phyloP scores from a whole-genome alignment of 1,139 yeast species.

The Kodamaea derodonti region DNA sequence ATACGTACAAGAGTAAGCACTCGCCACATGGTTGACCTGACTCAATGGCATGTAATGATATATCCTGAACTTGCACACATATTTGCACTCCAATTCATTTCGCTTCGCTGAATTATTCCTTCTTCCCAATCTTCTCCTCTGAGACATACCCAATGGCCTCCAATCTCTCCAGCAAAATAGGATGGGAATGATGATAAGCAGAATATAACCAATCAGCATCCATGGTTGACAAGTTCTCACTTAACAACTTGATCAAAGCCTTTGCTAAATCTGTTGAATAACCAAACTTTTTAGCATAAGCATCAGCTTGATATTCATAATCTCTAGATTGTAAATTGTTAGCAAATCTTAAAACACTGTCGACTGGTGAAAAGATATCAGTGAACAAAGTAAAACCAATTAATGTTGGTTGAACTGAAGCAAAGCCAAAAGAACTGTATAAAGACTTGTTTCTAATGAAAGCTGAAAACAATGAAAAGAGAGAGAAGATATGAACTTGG shows the following conservation, averaged over 20 bases:
- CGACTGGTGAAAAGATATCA: constrained; percentile 75
- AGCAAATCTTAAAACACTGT: constrained; percentile 60
- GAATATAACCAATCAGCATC: constrained; percentile 89
- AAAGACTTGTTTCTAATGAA: constrained; percentile 77
- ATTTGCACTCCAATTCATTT: too few species aligned
- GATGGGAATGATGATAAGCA: constrained; percentile 87
- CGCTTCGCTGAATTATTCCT: too few species aligned
- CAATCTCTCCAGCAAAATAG: constrained; percentile 84
- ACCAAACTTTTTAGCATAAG: constrained; percentile 72
- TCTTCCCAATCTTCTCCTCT: constrained; percentile 45
- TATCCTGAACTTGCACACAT: too few species aligned
- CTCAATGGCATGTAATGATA: too few species aligned
- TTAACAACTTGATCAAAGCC: constrained; percentile 71
- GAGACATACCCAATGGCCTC: constrained; percentile 58
- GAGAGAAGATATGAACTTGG: constrained; percentile 60
- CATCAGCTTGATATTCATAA: constrained; percentile 92
- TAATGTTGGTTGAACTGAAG: constrained; percentile 58
- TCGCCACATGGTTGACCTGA: too few species aligned
- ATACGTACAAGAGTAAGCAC: too few species aligned
- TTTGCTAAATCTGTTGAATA: constrained; percentile 63
- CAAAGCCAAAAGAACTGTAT: constrained; percentile 76
- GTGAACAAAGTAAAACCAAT: constrained; percentile 76
- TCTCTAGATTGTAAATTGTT: constrained; percentile 73
- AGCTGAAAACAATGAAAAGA: constrained; percentile 71
- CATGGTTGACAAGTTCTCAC: constrained; percentile 76